Base-by-base conservation (phyloP, 2,329 filamentous ascomycete genomes). In the Phyllosticta paracitricarpa region DNA sequence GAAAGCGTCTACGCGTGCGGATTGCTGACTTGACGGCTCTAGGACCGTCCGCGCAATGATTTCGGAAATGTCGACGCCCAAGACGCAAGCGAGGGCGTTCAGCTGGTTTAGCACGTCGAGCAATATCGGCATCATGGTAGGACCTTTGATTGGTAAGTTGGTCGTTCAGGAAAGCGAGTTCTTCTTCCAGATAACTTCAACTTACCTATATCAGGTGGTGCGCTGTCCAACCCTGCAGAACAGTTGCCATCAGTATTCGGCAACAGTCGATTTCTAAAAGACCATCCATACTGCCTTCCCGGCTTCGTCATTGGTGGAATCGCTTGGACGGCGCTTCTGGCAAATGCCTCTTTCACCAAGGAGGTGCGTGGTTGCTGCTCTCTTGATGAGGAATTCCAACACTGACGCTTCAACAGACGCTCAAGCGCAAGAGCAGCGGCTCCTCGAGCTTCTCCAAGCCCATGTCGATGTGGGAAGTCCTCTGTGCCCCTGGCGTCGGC, bases 81-180 rank as follows among this genome's bases (percentile, higher is more conserved):
- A 82, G 64, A 91, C 86, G 0, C 89, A 92, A 72, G 89, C 89
- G 0, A 76, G 80, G 28, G 84, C 86, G 0, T 94, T 92, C 68
- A 86, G 86, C 68, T 88, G 84, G 78, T 92, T 92, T 69, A 87
- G 88, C 9, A 89, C 93, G 68, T 78, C 82, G 0, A 84, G 84
- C 4, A 93, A 93, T 65, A 24, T 92, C 8, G 89, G 89, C 3
- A 84, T 93, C 54, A 84, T 90, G 62, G 30, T 90, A 1, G 89
- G 89, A 0, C 88, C 89, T 2, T 68, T 89, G 8, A 68, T 91
- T 22, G 78, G 76, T 76, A 63, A 54, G 64, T 62, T 6, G 10
- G 88, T 70, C 91, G 87, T 67, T 81, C 84, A 0, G 66, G 73
- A 22, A 22, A 22, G n/a, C n/a, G 19, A 22, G 0, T 17, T 3